Evolutionary conservation across 371 early-diverging fungal genomes (phyloP), one percentile per base, ranked within the genome.

Genomic region (Mortierella sp.): DNA sequence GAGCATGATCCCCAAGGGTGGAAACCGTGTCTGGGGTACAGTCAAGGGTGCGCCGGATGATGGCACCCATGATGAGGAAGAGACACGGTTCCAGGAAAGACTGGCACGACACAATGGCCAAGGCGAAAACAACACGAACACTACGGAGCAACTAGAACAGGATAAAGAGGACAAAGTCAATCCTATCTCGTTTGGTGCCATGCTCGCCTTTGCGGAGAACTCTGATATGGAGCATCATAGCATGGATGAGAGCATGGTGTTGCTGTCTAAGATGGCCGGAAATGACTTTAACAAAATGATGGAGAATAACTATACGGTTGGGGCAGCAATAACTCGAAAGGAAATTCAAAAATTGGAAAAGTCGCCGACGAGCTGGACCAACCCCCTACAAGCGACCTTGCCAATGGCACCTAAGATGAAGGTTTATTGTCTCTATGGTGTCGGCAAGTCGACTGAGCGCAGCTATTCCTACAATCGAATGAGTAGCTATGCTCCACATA

Each of bases 1-100:
- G 2, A 86, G 88, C 43, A 86, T 96, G 87, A 74, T 97, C 14
- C 97, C 96, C 57, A 95, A 94, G 75, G 98, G 98, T 47, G 96
- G 96, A 37, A 83, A 91, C 29, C 77, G 77, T 0, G 72, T 97
- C 48, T 98, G 98, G 98, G 96, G 97, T 18, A 82, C 84, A 19
- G 53, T 72, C 18, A 65, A 76, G 0, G 62, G 81, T 15, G 94
- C 95, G 16, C 93, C 95, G 6, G 95, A 94, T 64, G 90, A 91
- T 71, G 64, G 71, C 14, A 55, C 65, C 0, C 72, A 75, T 53
- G 72, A 66, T 48, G 73, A 69, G 28, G 67, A 66, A 52, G 74
- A 71, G 57, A 82, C 71, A 12, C 62, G 72, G 30, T 53, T 66
- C n/a, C 65, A 75, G 2, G 69, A 70, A 51, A 67, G 68, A 55